Percentiles rank a stretch among this genome's conserved stretches.
These are phyloP conservation scores for Fusarium neocosmosporiellum DNA, from an alignment of 2,329 filamentous ascomycete species.

Conservation along the genomic window DNA sequence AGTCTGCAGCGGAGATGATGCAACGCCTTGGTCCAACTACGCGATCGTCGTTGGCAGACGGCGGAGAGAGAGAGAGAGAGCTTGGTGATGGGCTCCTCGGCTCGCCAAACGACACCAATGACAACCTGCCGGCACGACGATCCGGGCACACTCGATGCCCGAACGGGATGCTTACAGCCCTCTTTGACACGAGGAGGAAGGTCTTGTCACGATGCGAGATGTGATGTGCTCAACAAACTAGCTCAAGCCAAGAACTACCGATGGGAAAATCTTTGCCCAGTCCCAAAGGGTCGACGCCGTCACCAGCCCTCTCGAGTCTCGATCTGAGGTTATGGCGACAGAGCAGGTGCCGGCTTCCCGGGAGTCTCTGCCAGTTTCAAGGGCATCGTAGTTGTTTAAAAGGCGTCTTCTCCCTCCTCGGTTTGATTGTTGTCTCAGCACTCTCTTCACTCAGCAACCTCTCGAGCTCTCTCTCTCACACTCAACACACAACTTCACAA, in stretches of 20 bases:
- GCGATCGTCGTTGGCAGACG: constrained; percentile 1
- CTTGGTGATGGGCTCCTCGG: neutral
- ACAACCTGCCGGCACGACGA: neutral
- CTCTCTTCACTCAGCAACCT: constrained; percentile 4
- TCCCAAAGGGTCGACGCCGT: constrained; percentile 17
- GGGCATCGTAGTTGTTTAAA: constrained; percentile 22
- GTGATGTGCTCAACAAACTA: constrained; percentile 3
- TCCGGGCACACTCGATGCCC: neutral
- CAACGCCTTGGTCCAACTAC: constrained; percentile 1
- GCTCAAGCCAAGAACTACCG: neutral
- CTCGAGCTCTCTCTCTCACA: neutral
- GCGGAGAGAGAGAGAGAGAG: neutral
- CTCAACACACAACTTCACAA: neutral
- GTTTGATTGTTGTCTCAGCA: neutral
- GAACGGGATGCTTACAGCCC: neutral
- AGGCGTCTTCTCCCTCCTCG: constrained; percentile 11
- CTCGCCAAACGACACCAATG: constrained; percentile 18
- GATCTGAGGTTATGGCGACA: neutral
- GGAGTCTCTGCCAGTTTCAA: neutral
- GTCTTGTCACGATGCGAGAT: neutral
- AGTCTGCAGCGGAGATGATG: constrained; percentile 14
- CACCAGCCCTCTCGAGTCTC: neutral
- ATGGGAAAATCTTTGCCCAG: neutral
- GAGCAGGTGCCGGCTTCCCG: neutral
- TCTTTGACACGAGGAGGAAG: neutral